Evolutionary conservation across 2,329 filamentous ascomycete genomes (phyloP).

Genomic region (Paecilomyces niveus): DNA sequence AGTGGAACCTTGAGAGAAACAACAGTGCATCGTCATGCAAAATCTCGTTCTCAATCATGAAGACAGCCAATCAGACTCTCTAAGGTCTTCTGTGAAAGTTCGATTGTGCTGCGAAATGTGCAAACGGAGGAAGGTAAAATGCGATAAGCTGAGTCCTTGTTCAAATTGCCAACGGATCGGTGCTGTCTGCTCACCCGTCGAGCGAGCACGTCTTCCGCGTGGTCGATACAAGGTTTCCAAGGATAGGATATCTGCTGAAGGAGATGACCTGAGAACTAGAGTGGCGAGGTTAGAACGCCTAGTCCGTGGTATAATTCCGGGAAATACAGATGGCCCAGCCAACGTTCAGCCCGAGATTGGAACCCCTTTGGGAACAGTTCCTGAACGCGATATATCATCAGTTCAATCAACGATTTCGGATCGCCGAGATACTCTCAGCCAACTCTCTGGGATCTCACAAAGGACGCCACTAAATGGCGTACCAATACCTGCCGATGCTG

Average conservation of each 20-base stretch:
- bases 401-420: neutral
- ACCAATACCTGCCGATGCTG: neutral
- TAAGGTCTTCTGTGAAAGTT: neutral
- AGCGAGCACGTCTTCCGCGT: slow-evolving; percentile 24
- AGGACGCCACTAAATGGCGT: neutral
- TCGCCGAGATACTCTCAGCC: neutral
- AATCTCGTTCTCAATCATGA: too few species aligned
- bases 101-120: slow-evolving; percentile 23
- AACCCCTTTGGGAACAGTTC: neutral
- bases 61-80: too few species aligned
- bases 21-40: too few species aligned
- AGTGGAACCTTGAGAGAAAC: too few species aligned
- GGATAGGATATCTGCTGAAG: neutral
- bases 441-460: neutral
- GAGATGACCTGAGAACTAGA: neutral
- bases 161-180: slow-evolving; percentile 20
- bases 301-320: neutral
- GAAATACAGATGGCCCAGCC: neutral
- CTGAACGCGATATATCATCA: neutral
- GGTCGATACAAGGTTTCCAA: slow-evolving; percentile 15
- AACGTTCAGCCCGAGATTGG: too few species aligned
- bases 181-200: slow-evolving; percentile 20
- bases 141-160: slow-evolving; percentile 25
- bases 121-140: slow-evolving; percentile 26
- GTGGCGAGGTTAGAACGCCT: neutral